These are phyloP conservation scores for Hyaloscypha variabilis DNA, from an alignment of 495 filamentous ascomycete species.

Conservation along the genomic window DNA sequence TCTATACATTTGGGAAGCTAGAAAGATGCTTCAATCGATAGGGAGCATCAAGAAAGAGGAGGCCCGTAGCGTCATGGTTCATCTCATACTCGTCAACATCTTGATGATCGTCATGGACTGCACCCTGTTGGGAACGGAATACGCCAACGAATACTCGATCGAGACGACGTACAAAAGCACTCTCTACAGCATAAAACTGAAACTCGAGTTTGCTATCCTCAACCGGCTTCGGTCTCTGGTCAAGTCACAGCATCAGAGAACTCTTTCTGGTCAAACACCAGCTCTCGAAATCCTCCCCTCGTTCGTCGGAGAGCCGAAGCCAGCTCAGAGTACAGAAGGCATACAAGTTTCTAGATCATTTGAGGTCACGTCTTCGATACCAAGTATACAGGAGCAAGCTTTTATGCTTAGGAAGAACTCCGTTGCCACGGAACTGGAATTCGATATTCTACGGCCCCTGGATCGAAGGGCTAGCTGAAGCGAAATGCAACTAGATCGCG, in stretches of 20 bases:
- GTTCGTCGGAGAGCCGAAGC: background rate
- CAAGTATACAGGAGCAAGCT: background rate
- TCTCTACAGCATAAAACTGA: conserved; percentile 67
- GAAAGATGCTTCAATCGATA: conserved; percentile 50
- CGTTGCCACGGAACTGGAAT: background rate
- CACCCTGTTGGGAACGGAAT: conserved; percentile 51
- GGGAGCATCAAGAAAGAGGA: conserved; percentile 9
- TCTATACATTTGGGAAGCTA: conserved; percentile 58
- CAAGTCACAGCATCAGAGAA: background rate
- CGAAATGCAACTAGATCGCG: no score
- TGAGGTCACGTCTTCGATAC: background rate
- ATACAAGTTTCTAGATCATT: background rate
- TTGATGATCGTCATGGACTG: conserved; percentile 52
- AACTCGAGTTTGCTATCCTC: conserved; percentile 64
- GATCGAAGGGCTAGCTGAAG: background rate
- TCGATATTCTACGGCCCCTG: background rate
- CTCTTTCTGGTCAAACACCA: background rate
- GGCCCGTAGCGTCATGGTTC: conserved; percentile 35
- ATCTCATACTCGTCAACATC: conserved; percentile 57
- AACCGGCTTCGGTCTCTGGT: conserved; percentile 34
- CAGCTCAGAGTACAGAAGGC: background rate
- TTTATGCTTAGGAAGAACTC: background rate
- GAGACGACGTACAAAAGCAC: conserved; percentile 59
- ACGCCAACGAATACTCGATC: conserved; percentile 52
- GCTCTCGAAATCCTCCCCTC: background rate